phyloP scores from a whole-genome alignment of 2,329 filamentous ascomycete species.

The Tolypocladium capitatum region DNA sequence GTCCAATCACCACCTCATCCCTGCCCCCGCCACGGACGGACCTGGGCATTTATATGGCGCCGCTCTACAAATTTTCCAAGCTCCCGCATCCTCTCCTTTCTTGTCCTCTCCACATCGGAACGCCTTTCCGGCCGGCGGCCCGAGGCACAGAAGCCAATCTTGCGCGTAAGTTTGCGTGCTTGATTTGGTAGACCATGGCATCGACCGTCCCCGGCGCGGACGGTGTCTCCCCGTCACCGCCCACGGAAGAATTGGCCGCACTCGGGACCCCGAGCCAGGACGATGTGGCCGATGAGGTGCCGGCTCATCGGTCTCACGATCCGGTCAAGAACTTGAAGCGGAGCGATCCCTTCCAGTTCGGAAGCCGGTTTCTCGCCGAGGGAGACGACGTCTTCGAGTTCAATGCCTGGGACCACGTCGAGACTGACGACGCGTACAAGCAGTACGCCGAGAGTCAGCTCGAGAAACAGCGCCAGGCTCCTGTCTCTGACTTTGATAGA shows the following conservation, averaged over 20 bases:
- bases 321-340: constrained; percentile 67
- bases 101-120: background rate
- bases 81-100: background rate
- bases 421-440: constrained; percentile 79
- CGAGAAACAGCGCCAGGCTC: constrained; percentile 67
- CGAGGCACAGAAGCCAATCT: background rate
- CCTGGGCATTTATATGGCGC: background rate
- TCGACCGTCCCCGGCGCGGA: background rate
- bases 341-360: constrained; percentile 89
- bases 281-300: constrained; percentile 17
- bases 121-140: constrained; percentile 1
- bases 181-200: background rate
- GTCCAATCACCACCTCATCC: background rate
- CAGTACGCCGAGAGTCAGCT: constrained; percentile 78
- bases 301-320: constrained; percentile 57
- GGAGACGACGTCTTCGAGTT: constrained; percentile 89
- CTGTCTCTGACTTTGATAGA: constrained; percentile 89
- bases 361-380: constrained; percentile 71
- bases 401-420: constrained; percentile 98
- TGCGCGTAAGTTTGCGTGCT: background rate
- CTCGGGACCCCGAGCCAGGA: constrained; percentile 6
- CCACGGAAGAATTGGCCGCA: constrained; percentile 11
- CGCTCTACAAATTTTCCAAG: background rate
- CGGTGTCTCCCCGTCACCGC: constrained; percentile 1
- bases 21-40: background rate